These are phyloP conservation scores for Protostelium mycophagum DNA, from an alignment of 78 protist species.

Conservation along the genomic window DNA sequence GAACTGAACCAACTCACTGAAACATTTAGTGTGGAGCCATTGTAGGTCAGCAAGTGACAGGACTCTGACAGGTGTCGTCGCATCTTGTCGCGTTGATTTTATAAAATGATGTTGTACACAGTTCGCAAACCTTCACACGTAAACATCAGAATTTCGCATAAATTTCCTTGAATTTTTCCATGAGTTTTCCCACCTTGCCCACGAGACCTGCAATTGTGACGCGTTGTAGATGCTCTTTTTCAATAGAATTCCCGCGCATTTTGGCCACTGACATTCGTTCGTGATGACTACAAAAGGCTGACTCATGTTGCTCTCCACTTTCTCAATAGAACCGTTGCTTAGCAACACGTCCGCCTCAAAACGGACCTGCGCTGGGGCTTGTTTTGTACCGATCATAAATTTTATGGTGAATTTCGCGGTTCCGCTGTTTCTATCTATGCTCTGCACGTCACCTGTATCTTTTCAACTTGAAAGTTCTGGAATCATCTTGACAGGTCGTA, in stretches of 20 bases:
- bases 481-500: too few relatives aligned
- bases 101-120: neutral
- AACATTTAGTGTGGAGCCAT: neutral
- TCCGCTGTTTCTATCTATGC: neutral
- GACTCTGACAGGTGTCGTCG: neutral
- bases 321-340: neutral
- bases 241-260: constrained; percentile 58
- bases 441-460: neutral
- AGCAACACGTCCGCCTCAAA: neutral
- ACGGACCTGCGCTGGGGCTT: neutral
- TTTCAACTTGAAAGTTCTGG: neutral
- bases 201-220: neutral
- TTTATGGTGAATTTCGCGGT: neutral
- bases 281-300: constrained; percentile 65
- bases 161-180: too few relatives aligned
- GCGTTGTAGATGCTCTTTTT: constrained; percentile 18
- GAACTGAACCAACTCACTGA: neutral
- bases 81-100: neutral
- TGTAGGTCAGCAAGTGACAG: neutral
- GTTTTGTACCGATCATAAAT: neutral
- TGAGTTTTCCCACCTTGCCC: neutral
- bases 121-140: neutral
- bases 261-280: constrained; percentile 65
- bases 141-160: too few relatives aligned
- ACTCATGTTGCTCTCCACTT: constrained; percentile 49